Percentiles rank a stretch among this genome's conserved stretches.
phyloP scores from a whole-genome alignment of 2,329 filamentous ascomycete genomes.

The Aureobasidium sp. region DNA sequence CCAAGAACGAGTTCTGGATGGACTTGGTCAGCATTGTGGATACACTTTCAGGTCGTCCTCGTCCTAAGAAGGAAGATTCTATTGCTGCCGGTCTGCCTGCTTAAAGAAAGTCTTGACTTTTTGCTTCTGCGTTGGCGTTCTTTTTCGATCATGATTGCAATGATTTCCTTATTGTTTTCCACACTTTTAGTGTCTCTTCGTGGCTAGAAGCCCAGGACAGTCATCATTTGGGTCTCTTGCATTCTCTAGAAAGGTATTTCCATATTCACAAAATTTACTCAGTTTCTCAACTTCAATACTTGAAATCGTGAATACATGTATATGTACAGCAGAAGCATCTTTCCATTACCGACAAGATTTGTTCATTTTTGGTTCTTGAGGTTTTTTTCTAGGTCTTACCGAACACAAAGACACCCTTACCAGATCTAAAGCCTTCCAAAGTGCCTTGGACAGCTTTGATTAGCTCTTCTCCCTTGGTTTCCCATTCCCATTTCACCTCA shows the following conservation, averaged over 20 bases:
- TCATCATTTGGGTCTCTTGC: not conserved
- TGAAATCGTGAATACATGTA: not conserved
- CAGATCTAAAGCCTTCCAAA: conserved; percentile 72
- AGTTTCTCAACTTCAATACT: not conserved
- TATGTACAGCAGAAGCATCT: not conserved
- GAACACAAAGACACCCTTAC: conserved; percentile 88
- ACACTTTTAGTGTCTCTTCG: not conserved
- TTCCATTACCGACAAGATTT: not conserved
- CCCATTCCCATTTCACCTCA: conserved; percentile 74
- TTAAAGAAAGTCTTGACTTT: not conserved
- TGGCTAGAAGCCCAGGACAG: not conserved
- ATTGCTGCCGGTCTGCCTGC: conserved; percentile 12
- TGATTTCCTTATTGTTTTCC: conserved; percentile 4
- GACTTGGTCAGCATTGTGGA: conserved; percentile 74
- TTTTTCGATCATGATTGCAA: conserved; percentile 9
- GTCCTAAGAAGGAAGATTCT: conserved; percentile 16
- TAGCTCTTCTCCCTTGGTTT: conserved; percentile 64
- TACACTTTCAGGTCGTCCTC: conserved; percentile 64
- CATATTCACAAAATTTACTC: not conserved
- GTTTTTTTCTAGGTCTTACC: conserved; percentile 37
- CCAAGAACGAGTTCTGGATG: conserved; percentile 80
- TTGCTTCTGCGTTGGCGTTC: not conserved
- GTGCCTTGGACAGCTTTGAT: conserved; percentile 73
- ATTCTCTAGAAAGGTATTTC: not conserved
- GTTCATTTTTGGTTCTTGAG: not conserved